These are phyloP conservation scores for Malania oleifera DNA, from an alignment of 164 flowering plant species.

Conservation along the genomic window DNA sequence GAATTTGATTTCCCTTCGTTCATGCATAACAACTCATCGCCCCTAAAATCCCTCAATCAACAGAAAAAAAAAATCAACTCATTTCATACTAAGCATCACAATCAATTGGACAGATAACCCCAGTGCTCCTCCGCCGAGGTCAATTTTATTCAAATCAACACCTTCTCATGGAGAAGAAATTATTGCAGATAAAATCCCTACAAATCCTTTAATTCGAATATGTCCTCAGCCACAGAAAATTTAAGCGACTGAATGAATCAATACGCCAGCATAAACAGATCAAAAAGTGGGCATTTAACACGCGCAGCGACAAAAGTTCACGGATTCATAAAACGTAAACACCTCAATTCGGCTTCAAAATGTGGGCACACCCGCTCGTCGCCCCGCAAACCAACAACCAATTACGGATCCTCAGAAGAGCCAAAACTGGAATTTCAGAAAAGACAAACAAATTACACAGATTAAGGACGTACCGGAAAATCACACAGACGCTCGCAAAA, in stretches of 20 bases:
- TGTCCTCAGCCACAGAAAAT: no score
- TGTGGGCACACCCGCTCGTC: conserved; percentile 8
- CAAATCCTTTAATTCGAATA: no score
- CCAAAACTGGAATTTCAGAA: conserved; percentile 10
- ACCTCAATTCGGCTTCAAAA: neutral
- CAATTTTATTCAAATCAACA: no score
- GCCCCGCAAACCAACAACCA: conserved; percentile 6
- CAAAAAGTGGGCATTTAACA: neutral
- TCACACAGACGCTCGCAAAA: no score
- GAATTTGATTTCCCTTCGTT: neutral
- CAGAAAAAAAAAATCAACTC: no score
- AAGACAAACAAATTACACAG: neutral
- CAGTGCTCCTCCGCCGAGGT: no score
- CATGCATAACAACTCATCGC: neutral
- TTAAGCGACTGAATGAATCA: no score
- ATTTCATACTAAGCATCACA: no score
- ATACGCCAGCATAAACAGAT: no score
- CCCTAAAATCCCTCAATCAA: neutral
- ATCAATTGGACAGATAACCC: no score
- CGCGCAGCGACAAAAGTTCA: neutral
- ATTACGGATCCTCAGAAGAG: neutral
- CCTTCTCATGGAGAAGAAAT: no score
- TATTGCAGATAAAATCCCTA: no score
- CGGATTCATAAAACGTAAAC: neutral
- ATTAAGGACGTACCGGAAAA: neutral